Evolutionary conservation across 1,284 basidiomycete genomes (phyloP), one percentile per base, ranked within the genome.

Genomic region (Cutaneotrichosporon dermatis): DNA sequence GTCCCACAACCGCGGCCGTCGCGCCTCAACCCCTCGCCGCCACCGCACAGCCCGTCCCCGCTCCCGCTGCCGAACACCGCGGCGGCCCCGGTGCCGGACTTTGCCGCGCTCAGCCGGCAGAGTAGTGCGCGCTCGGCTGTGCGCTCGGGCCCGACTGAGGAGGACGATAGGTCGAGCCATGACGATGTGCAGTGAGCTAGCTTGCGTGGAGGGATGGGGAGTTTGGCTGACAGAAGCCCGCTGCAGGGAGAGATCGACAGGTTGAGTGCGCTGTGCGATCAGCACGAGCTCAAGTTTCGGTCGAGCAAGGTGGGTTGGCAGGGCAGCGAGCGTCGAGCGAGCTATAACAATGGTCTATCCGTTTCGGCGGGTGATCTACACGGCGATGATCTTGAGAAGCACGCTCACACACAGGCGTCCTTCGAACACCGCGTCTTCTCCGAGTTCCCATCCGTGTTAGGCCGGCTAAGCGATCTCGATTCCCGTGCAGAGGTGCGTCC

Each of bases 401-500:
- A 25, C n/a, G 25, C 25, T 25, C 25, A 25, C 25, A 25, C 25
- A 2, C 37, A 74, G 74, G 62, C 68, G 5, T 69, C 71, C 16
- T 69, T 76, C 39, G 73, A 75, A 51, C 73, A 75, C 51, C 68
- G 72, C 25, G 61, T 76, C 7, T 67, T 75, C 48, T 58, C 64
- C 9, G 73, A 75, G 51, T 61, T 69, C 13, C 68, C 69, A 7
- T 57, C 57, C 4, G 56, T 70, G 6, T 59, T 75, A 4, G 57
- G 61, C 4, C 50, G 60, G 4, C 55, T 76, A 9, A 60, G 59
- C 15, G 65, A 68, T 36, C 59, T 65, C 2, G 75, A 76, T 52
- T 59, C 64, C n/a, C 61, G 67, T 2, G 75, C 75, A 11, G 72
- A 75, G 55, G 75, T 73, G 52, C 33, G 70, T 57, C 2, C 4